Conservation (phyloP, 1,284 basidiomycete genomes). For the Pisolithus thermaeus region DNA sequence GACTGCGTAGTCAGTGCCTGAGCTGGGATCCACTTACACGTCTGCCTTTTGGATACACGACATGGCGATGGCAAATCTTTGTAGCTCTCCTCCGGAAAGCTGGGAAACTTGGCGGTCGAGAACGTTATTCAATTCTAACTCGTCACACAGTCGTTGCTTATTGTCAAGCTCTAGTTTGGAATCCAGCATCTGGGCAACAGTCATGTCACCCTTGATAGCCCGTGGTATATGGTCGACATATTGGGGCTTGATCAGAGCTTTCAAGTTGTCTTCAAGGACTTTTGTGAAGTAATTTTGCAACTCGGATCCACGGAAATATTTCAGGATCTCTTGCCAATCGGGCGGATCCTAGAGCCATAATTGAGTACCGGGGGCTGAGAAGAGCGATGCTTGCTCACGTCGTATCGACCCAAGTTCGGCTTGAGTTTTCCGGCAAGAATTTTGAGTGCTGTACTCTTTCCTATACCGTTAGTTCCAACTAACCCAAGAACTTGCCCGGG, state of each 20-base stretch:
- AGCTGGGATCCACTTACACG: conserved; percentile 52
- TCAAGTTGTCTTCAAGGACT: conserved; percentile 96
- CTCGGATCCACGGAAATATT: conserved; percentile 96
- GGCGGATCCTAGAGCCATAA: conserved; percentile 69
- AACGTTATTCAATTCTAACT: conserved; percentile 83
- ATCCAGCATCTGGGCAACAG: conserved; percentile 86
- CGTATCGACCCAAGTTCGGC: conserved; percentile 87
- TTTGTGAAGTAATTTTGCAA: conserved; percentile 98
- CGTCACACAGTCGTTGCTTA: conserved; percentile 75
- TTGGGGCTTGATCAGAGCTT: conserved; percentile 97
- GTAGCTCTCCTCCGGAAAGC: conserved; percentile 92
- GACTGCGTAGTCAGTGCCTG: background rate
- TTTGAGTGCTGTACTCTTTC: conserved; percentile 95
- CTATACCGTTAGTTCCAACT: conserved; percentile 97
- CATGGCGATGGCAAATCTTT: conserved; percentile 94
- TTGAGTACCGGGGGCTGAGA: background rate
- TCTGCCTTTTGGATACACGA: conserved; percentile 89
- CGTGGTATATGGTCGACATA: conserved; percentile 98
- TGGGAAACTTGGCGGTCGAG: conserved; percentile 79
- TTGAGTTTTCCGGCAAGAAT: conserved; percentile 94
- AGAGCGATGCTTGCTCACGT: conserved; percentile 46
- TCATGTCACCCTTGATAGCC: conserved; percentile 87
- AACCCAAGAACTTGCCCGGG: conserved; percentile 95
- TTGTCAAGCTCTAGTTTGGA: conserved; percentile 82
- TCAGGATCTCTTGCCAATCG: conserved; percentile 96